A percentile compares a stretch with the other conserved stretches of the same genome.
These are phyloP conservation scores for Galerina sulciceps DNA, from an alignment of 768 basidiomycete genomes.

Conservation along the genomic window DNA sequence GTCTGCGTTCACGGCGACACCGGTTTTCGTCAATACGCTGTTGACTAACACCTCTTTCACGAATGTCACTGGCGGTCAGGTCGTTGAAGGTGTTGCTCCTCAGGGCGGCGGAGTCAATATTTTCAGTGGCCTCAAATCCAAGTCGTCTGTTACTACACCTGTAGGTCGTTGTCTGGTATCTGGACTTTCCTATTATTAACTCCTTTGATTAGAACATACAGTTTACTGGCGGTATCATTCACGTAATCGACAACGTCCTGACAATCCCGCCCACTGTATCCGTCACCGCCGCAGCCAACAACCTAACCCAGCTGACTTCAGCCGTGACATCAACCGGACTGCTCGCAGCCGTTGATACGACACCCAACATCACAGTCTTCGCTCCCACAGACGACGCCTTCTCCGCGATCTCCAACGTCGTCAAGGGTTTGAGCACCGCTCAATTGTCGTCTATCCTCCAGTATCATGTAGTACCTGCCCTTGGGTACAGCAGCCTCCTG, in stretches of 20 bases:
- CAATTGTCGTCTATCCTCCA: conserved; percentile 6
- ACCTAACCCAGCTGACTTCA: conserved; percentile 5
- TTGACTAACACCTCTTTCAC: conserved; percentile 7
- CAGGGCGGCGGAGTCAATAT: conserved; percentile 5
- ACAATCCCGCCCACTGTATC: conserved; percentile 6
- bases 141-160: conserved; percentile 3
- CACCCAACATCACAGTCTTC: conserved; percentile 10
- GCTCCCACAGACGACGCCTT: conserved; percentile 8
- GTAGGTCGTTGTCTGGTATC: background rate
- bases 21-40: conserved; percentile 4
- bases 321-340: background rate
- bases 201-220: background rate
- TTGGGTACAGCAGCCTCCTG: conserved; percentile 10
- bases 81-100: conserved; percentile 4
- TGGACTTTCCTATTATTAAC: background rate
- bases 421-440: background rate
- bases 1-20: conserved; percentile 8
- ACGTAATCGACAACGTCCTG: conserved; percentile 8
- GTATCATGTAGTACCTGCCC: conserved; percentile 7
- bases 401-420: conserved; percentile 1
- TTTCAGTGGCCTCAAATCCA: conserved; percentile 10
- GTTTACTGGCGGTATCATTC: conserved; percentile 4
- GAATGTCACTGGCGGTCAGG: conserved; percentile 8
- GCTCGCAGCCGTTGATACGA: background rate
- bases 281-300: background rate